phyloP scores from a whole-genome alignment of 1,139 yeast species.

The Waltiozyma sp. region DNA sequence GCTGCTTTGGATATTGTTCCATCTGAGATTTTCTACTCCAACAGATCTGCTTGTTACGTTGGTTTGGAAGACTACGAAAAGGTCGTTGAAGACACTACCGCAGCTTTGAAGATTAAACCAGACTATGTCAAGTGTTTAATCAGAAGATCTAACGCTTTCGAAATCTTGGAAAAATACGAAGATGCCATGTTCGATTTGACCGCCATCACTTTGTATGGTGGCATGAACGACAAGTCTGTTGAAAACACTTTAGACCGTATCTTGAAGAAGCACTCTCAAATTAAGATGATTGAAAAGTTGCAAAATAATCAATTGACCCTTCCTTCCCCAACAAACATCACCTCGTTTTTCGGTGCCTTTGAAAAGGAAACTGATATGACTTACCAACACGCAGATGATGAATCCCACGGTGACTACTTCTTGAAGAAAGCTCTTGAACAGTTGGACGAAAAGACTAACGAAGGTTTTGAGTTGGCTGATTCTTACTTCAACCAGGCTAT shows the following conservation, averaged over 20 bases:
- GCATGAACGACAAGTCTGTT: conserved; percentile 66
- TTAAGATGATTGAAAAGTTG: conserved; percentile 51
- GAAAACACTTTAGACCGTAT: conserved; percentile 84
- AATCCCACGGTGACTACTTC: conserved; percentile 47
- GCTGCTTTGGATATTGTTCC: conserved; percentile 63
- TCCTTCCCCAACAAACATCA: conserved; percentile 79
- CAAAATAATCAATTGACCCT: conserved; percentile 42
- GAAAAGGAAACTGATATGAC: conserved; percentile 23
- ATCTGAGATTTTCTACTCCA: conserved; percentile 87
- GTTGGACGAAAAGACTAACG: conserved; percentile 51
- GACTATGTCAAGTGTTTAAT: conserved; percentile 82
- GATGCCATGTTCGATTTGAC: conserved; percentile 92
- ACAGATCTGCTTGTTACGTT: conserved; percentile 91
- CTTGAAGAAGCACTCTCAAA: conserved; percentile 63
- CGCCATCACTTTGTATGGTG: conserved; percentile 67
- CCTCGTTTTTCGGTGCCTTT: conserved; percentile 70
- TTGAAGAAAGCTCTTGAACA: conserved; percentile 60
- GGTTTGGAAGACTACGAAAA: conserved; percentile 70
- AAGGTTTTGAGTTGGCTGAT: conserved; percentile 69
- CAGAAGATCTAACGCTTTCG: conserved; percentile 80
- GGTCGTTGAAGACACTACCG: conserved; percentile 79
- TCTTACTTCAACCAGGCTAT: conserved; percentile 59
- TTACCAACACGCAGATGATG: conserved; percentile 23
- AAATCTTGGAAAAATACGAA: conserved; percentile 61
- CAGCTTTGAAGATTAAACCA: conserved; percentile 76